phyloP scores from a whole-genome alignment of 805 yeast species.

The Saccharomycopsis microspora region DNA sequence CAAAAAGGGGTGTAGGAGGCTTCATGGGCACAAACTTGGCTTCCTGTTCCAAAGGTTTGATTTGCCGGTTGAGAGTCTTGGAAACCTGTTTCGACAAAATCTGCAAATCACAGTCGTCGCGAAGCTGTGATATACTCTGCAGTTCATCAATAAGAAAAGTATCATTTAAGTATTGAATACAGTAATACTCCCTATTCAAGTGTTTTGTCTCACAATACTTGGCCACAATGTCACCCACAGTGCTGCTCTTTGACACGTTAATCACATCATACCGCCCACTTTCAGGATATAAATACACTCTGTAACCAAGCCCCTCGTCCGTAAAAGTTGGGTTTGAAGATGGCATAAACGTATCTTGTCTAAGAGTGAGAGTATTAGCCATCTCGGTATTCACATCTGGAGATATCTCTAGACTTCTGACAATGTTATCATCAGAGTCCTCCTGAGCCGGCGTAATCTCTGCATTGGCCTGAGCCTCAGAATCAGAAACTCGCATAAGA shows the following conservation, averaged over 20 bases:
- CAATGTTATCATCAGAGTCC: constrained; percentile 3
- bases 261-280: constrained; percentile 2
- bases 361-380: constrained; percentile 1
- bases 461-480: constrained; percentile 37
- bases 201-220: constrained; percentile 26
- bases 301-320: too few species aligned
- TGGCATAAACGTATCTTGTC: neutral
- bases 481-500: constrained; percentile 44
- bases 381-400: neutral
- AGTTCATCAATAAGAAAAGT: constrained; percentile 25
- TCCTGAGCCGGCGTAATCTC: constrained; percentile 41
- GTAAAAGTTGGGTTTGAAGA: neutral
- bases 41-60: too few species aligned
- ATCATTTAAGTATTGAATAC: constrained; percentile 25
- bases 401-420: neutral
- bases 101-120: constrained; percentile 31
- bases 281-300: constrained; percentile 8
- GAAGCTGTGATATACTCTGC: constrained; percentile 30
- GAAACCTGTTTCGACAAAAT: constrained; percentile 32
- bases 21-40: neutral
- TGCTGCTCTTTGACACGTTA: neutral
- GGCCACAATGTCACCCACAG: constrained; percentile 25
- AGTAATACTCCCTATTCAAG: constrained; percentile 26
- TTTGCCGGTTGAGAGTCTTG: constrained; percentile 8
- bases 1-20: too few species aligned